These are phyloP conservation scores for Ophidiomyces ophidiicola DNA, from an alignment of 2,329 filamentous ascomycete genomes.

Conservation along the genomic window DNA sequence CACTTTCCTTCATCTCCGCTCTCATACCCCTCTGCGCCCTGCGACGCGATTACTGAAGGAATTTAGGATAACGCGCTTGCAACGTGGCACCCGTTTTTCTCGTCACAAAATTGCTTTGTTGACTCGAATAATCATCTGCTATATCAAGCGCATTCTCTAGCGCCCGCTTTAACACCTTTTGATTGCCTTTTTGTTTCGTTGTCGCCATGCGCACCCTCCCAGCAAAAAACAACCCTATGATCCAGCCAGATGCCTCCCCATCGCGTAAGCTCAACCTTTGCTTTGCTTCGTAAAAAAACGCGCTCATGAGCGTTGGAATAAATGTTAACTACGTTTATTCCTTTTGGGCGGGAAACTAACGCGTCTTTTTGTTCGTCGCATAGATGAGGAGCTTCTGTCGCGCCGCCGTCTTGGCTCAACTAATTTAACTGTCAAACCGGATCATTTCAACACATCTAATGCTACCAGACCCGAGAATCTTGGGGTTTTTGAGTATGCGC, in stretches of 20 bases:
- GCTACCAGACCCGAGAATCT: conserved; percentile 61
- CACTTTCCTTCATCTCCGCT: too few species aligned
- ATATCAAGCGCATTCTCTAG: conserved; percentile 2
- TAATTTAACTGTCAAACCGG: conserved; percentile 71
- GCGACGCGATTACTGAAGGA: conserved; percentile 8
- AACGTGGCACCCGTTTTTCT: conserved; percentile 31
- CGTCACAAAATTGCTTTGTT: conserved; percentile 9
- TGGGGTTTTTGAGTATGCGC: conserved; percentile 88
- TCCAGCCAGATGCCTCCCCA: conserved; percentile 33
- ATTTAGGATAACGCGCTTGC: conserved; percentile 34
- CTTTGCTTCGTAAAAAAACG: neutral
- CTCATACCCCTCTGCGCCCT: neutral
- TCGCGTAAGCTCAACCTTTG: conserved; percentile 30
- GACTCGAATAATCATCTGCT: conserved; percentile 2
- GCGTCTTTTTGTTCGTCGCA: conserved; percentile 6
- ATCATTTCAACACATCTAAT: conserved; percentile 56
- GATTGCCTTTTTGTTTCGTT: conserved; percentile 9
- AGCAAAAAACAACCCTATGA: conserved; percentile 36
- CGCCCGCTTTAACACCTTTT: conserved; percentile 3
- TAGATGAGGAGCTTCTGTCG: conserved; percentile 63
- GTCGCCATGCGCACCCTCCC: conserved; percentile 36
- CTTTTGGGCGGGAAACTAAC: conserved; percentile 14
- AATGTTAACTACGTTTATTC: neutral
- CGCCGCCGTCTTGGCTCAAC: conserved; percentile 87
- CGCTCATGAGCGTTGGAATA: neutral